A percentile compares a stretch with the other conserved stretches of the same genome.
phyloP scores from a whole-genome alignment of 2,329 filamentous ascomycete species.

The Colletotrichum endophyticum region DNA sequence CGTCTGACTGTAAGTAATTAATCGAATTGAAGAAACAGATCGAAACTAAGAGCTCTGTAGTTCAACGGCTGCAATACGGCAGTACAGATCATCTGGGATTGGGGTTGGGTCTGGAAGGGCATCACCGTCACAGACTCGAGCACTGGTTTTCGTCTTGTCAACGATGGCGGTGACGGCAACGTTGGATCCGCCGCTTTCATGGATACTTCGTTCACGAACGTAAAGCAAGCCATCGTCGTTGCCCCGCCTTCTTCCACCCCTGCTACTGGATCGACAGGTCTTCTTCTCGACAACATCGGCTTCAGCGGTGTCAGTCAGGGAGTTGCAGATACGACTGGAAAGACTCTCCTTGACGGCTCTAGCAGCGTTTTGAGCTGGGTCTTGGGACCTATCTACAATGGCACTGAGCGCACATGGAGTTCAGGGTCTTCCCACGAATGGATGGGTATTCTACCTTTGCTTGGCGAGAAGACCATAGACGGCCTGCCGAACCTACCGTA shows the following conservation, averaged over 20 bases:
- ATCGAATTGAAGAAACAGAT: fast-evolving
- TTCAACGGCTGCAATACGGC: constrained; percentile 70
- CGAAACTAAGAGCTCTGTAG: constrained; percentile 12
- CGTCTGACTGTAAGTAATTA: constrained; percentile 48
- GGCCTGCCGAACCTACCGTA: constrained; percentile 27
- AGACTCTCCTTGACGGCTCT: not conserved
- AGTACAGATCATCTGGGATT: constrained; percentile 75
- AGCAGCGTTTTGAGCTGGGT: not conserved
- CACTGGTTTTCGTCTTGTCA: not conserved
- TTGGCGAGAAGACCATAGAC: not conserved
- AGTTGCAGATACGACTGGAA: not conserved
- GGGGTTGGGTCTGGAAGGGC: constrained; percentile 58
- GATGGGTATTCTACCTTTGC: not conserved
- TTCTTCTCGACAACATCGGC: not conserved
- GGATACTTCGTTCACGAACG: not conserved
- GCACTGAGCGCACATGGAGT: not conserved
- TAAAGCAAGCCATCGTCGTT: not conserved
- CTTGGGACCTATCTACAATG: not conserved
- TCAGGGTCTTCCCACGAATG: not conserved
- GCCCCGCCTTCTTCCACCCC: not conserved
- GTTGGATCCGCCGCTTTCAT: not conserved
- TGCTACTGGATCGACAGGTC: not conserved
- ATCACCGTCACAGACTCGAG: not conserved
- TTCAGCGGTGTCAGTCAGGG: not conserved
- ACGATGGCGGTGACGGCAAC: not conserved